Percentiles rank a stretch among this genome's conserved stretches.
Conservation (phyloP, 352 stramenopile genomes). For the Phytophthora crassamura region DNA sequence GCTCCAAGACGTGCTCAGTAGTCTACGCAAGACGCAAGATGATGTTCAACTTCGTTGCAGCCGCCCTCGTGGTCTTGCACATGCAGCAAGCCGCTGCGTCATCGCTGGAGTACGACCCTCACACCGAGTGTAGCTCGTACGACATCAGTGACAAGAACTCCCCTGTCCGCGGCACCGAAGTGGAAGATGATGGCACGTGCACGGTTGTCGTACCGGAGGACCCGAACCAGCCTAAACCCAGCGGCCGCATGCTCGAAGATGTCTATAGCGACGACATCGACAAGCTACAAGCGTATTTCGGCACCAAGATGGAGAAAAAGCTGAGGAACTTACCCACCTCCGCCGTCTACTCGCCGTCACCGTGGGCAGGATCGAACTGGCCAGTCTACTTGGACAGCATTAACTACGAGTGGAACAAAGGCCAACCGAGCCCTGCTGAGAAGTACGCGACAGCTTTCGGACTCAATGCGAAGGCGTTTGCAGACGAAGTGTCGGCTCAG, state of each 20-base stretch:
- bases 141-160: slow-evolving; percentile 7
- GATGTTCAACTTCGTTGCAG: background rate
- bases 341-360: background rate
- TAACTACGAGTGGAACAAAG: slow-evolving; percentile 47
- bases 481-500: slow-evolving; percentile 35
- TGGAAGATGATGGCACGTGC: slow-evolving; percentile 13
- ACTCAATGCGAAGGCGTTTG: slow-evolving; percentile 38
- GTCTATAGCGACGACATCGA: slow-evolving; percentile 3
- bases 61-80: slow-evolving; percentile 4
- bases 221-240: slow-evolving; percentile 3
- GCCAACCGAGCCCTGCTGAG: slow-evolving; percentile 34
- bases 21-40: too few relatives aligned
- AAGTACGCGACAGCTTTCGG: slow-evolving; percentile 46
- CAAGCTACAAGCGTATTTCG: slow-evolving; percentile 16
- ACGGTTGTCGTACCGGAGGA: slow-evolving; percentile 6
- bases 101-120: slow-evolving; percentile 6
- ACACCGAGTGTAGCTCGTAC: slow-evolving; percentile 12
- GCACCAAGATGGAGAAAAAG: slow-evolving; percentile 13
- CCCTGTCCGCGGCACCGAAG: slow-evolving; percentile 3
- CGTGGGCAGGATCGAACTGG: slow-evolving; percentile 44
- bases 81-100: background rate
- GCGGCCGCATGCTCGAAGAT: slow-evolving; percentile 5
- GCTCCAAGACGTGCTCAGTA: too few relatives aligned
- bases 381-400: slow-evolving; percentile 58
- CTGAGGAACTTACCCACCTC: slow-evolving; percentile 25